phyloP scores from a whole-genome alignment of 805 yeast species.

The Pichia exigua region DNA sequence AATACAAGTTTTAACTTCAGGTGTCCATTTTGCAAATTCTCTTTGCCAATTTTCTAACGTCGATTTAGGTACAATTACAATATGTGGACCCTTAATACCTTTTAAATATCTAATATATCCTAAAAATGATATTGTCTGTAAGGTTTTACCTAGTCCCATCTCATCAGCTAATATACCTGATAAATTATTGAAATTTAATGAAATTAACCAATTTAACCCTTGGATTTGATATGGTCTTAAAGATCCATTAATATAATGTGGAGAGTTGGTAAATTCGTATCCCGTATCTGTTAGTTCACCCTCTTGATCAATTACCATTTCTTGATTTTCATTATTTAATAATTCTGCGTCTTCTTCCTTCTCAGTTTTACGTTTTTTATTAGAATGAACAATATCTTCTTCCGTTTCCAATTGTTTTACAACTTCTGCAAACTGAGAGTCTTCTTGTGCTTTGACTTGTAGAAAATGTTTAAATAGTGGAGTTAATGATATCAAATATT shows the following conservation, averaged over 20 bases:
- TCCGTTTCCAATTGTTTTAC: constrained; percentile 31
- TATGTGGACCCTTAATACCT: constrained; percentile 59
- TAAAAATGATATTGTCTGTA: constrained; percentile 69
- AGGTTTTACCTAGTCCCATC: constrained; percentile 79
- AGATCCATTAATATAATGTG: constrained; percentile 48
- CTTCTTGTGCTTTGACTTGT: constrained; percentile 54
- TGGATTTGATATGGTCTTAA: constrained; percentile 71
- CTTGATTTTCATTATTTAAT: constrained; percentile 29
- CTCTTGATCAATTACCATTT: constrained; percentile 12
- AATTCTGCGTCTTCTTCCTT: constrained; percentile 74
- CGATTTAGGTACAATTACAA: constrained; percentile 72
- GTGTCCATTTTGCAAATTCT: constrained; percentile 74
- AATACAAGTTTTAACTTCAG: constrained; percentile 63
- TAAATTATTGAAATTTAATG: constrained; percentile 57
- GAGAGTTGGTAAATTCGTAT: constrained; percentile 44
- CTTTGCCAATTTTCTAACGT: constrained; percentile 77
- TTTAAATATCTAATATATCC: constrained; percentile 63
- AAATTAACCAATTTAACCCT: constrained; percentile 73
- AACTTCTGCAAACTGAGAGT: constrained; percentile 47
- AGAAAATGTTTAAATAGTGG: constrained; percentile 63
- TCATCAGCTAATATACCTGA: constrained; percentile 80
- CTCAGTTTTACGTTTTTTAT: constrained; percentile 50
- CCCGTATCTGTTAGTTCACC: constrained; percentile 19
- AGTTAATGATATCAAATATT: constrained; percentile 57
- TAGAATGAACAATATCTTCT: constrained; percentile 10